Evolutionary conservation across 2,329 filamentous ascomycete genomes (phyloP), one percentile per base, ranked within the genome.

Genomic region (Cladophialophora bantiana): DNA sequence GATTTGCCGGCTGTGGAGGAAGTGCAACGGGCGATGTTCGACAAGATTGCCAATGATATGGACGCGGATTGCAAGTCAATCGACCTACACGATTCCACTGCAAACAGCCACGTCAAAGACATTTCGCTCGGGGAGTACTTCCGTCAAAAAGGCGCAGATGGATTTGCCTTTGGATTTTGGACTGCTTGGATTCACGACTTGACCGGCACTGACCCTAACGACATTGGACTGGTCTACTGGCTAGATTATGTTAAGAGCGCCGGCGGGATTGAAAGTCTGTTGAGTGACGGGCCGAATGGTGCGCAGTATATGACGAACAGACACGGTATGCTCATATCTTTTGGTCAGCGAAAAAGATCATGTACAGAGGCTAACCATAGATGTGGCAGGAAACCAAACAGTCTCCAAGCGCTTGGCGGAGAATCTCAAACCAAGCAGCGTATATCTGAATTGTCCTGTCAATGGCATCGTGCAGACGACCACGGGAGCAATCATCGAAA

Each of bases 211-310:
- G 62, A 65, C 4, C 62, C 62, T 12, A 55, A 65, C 32, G 40
- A 59, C 18, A 59, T 65, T 18, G 56, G 62, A 13, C 20, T 66
- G 75, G 80, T 81, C 54, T 65, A 73, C 0, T 67, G 79, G 20
- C 72, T 84, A 1, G 87, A 77, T 71, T 86, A 87, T 68, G 76
- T 88, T 13, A 78, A 85, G 70, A 86, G 87, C 75, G 83, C 82
- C 77, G 82, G 81, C 67, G 80, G 78, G 4, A 82, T 83, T 3
- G 80, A 81, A 4, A 85, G 86, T 0, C 75, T 87, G 0, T 62
- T 84, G 63, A 76, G 80, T 36, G 85, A 87, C 68, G 71, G 76
- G 15, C 82, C 83, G 62, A 71, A 80, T 38, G 86, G 85, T 5
- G 86, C 81, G 0, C 84, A 87, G 69, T 80, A 85, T 68, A 77